Evolutionary conservation across 2,329 filamentous ascomycete species (phyloP).

Genomic region (Clarireedia monteithiana): DNA sequence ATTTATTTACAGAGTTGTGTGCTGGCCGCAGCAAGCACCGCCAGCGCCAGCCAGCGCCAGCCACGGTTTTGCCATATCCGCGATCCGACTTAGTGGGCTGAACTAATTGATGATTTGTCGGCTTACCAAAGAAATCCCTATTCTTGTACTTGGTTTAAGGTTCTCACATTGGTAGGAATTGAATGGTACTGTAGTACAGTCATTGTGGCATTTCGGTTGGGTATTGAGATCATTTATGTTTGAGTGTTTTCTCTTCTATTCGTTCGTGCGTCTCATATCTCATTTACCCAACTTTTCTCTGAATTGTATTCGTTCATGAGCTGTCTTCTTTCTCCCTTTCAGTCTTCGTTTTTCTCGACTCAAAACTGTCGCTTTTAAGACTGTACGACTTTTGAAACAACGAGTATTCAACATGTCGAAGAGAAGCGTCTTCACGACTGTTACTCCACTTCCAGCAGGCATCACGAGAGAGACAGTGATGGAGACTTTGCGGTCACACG

Average conservation of each 20-base stretch:
- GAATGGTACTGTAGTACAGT: neutral
- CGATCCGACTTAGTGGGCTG: neutral
- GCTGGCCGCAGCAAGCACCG: neutral
- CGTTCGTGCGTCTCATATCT: neutral
- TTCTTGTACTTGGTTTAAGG: neutral
- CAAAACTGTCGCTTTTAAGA: neutral
- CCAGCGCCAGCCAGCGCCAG: neutral
- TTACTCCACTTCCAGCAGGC: slow-evolving; percentile 65
- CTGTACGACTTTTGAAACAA: neutral
- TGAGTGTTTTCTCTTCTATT: neutral
- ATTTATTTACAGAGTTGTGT: neutral
- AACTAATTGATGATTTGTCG: neutral
- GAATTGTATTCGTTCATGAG: too few relatives aligned
- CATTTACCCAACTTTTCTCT: too few relatives aligned
- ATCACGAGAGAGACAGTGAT: slow-evolving; percentile 65
- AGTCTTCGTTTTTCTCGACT: neutral
- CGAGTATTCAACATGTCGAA: slow-evolving; percentile 19
- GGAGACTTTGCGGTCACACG: slow-evolving; percentile 68
- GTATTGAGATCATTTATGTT: neutral
- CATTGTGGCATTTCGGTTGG: neutral
- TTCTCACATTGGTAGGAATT: neutral
- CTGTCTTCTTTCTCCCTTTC: neutral
- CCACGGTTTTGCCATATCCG: neutral
- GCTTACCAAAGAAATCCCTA: neutral
- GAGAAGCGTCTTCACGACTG: slow-evolving; percentile 60